Conservation (phyloP, 2,329 filamentous ascomycete species). For the Exophiala spinifera region DNA sequence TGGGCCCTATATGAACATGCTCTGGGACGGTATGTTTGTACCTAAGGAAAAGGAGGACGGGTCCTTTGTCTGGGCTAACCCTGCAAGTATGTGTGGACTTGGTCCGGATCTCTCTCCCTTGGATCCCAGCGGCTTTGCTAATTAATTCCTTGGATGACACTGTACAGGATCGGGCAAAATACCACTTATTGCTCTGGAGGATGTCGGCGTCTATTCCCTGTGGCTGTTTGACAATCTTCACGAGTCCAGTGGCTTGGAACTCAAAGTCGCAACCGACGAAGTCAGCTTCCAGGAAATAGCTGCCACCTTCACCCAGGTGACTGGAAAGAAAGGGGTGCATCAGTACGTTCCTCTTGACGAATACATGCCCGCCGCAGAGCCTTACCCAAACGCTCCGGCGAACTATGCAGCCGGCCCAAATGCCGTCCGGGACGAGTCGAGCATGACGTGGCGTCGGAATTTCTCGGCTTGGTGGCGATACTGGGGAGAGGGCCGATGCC, state of each 20-base stretch:
- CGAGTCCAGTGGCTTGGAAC: constrained; percentile 43
- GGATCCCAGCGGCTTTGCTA: too few species aligned
- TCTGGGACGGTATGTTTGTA: constrained; percentile 8
- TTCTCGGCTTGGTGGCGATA: constrained; percentile 52
- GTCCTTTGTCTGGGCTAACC: constrained; percentile 41
- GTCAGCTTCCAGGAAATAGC: constrained; percentile 41
- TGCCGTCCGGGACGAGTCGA: constrained; percentile 36
- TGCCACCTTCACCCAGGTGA: constrained; percentile 41
- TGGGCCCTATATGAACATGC: constrained; percentile 10
- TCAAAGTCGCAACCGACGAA: constrained; percentile 43
- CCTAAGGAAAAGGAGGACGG: constrained; percentile 28
- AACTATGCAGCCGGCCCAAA: background rate
- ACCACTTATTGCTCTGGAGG: constrained; percentile 43
- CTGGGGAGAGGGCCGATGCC: constrained; percentile 37
- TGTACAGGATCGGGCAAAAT: constrained; percentile 39
- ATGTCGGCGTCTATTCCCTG: constrained; percentile 46
- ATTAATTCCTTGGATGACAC: too few species aligned
- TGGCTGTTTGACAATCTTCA: constrained; percentile 49
- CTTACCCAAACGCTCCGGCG: constrained; percentile 1
- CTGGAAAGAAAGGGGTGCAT: constrained; percentile 40
- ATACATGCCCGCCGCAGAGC: constrained; percentile 6
- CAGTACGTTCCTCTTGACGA: constrained; percentile 4
- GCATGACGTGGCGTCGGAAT: constrained; percentile 44
- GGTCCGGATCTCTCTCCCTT: too few species aligned
- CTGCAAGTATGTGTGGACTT: constrained; percentile 36